Conservation (phyloP, 768 basidiomycete species). For the Dictyophora rubrovolvata region DNA sequence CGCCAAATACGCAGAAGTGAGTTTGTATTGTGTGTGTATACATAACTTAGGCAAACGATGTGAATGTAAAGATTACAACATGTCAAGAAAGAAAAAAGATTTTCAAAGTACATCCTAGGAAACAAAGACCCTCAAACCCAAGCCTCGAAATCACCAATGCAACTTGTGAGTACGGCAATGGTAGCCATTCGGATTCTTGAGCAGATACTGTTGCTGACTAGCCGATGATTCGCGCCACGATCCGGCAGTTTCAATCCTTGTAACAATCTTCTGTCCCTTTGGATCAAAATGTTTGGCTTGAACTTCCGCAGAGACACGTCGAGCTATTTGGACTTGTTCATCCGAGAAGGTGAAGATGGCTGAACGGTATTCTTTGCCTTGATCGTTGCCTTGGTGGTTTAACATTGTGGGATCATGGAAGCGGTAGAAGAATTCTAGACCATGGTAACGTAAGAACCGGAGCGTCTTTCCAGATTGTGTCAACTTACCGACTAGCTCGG, state of each 20-base stretch:
- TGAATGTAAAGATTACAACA: background rate
- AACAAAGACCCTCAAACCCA: background rate
- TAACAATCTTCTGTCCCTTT: slow-evolving; percentile 65
- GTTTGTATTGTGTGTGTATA: too few species aligned
- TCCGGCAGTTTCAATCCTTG: slow-evolving; percentile 57
- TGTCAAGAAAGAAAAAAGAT: background rate
- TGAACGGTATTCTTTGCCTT: slow-evolving; percentile 87
- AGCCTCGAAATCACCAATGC: slow-evolving; percentile 50
- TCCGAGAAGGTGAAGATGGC: slow-evolving; percentile 74
- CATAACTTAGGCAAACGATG: too few species aligned
- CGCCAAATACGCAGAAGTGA: too few species aligned
- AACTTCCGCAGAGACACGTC: slow-evolving; percentile 70
- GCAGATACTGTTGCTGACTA: slow-evolving; percentile 74
- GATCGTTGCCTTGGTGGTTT: slow-evolving; percentile 69
- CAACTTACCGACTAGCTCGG: slow-evolving; percentile 71
- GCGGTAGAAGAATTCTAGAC: slow-evolving; percentile 83
- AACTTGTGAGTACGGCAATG: slow-evolving; percentile 84
- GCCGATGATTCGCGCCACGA: slow-evolving; percentile 78
- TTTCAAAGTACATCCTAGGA: background rate
- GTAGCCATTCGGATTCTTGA: slow-evolving; percentile 81
- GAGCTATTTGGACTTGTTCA: slow-evolving; percentile 64
- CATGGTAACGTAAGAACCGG: background rate
- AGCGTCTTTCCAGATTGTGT: background rate
- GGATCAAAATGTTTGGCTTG: slow-evolving; percentile 76
- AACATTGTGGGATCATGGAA: slow-evolving; percentile 86